Evolutionary conservation across 495 filamentous ascomycete genomes (phyloP).

Genomic region (Viridothelium virens): DNA sequence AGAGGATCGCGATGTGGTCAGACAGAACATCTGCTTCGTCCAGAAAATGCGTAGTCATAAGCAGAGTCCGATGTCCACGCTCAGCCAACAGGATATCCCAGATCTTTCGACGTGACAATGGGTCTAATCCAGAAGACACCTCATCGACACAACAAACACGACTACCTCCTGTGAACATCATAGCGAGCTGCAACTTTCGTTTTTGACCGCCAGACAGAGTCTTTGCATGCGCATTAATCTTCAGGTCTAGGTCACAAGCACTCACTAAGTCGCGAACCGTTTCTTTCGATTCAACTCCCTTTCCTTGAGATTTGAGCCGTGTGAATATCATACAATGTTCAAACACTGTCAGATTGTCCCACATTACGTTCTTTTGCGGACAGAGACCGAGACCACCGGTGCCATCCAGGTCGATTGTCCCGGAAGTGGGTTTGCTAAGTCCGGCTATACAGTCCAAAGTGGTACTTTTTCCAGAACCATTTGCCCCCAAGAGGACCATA

Average conservation of each 20-base stretch:
- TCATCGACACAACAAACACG: constrained; percentile 84
- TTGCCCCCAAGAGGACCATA: constrained; percentile 72
- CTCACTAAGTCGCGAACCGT: constrained; percentile 52
- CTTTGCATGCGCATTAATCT: constrained; percentile 55
- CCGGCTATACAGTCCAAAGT: constrained; percentile 82
- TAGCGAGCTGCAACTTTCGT: constrained; percentile 81
- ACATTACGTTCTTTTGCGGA: constrained; percentile 72
- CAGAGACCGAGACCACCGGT: constrained; percentile 76
- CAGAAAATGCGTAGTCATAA: constrained; percentile 64
- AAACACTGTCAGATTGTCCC: constrained; percentile 72
- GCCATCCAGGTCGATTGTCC: constrained; percentile 61
- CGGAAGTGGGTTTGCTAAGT: constrained; percentile 59
- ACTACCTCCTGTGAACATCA: constrained; percentile 85
- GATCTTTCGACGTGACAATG: constrained; percentile 70
- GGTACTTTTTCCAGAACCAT: constrained; percentile 80
- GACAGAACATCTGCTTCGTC: constrained; percentile 38
- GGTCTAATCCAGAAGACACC: constrained; percentile 74
- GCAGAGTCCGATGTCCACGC: constrained; percentile 66
- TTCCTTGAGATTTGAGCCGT: constrained; percentile 54
- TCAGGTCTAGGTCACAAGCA: constrained; percentile 62
- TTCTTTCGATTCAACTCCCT: constrained; percentile 43
- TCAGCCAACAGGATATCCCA: constrained; percentile 84
- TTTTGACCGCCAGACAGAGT: constrained; percentile 84
- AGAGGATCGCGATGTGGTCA: constrained; percentile 36
- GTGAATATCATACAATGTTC: constrained; percentile 79